Evolutionary conservation across 2,329 filamentous ascomycete species (phyloP).

Genomic region (Pyrenochaeta sp.): DNA sequence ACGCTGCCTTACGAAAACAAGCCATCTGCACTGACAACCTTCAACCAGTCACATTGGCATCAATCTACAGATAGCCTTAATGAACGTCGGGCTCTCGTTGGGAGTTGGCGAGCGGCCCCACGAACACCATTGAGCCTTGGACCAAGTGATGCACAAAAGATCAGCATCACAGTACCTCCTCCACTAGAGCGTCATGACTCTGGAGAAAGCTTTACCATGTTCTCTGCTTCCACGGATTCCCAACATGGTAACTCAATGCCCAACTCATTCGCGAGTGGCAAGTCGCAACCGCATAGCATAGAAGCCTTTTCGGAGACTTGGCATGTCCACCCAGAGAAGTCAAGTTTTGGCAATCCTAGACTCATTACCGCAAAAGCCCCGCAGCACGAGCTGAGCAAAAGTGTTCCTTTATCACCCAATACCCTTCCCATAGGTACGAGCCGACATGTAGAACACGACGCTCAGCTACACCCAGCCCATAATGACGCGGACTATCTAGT

Average conservation of each 20-base stretch:
- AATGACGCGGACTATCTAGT: constrained; percentile 19
- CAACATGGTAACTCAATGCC: constrained; percentile 61
- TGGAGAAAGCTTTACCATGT: constrained; percentile 70
- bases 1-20: constrained; percentile 12
- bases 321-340: constrained; percentile 33
- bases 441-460: constrained; percentile 6
- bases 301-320: constrained; percentile 40
- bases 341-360: constrained; percentile 43
- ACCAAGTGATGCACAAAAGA: constrained; percentile 47
- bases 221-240: constrained; percentile 69
- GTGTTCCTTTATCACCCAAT: constrained; percentile 37
- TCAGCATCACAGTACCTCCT: constrained; percentile 45
- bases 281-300: constrained; percentile 34
- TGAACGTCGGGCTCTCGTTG: constrained; percentile 48
- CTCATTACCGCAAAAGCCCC: constrained; percentile 9
- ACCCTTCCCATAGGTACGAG: constrained; percentile 30
- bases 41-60: constrained; percentile 45
- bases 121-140: constrained; percentile 61
- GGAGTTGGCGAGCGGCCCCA: constrained; percentile 59
- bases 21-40: constrained; percentile 24
- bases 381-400: constrained; percentile 24
- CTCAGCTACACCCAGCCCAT: constrained; percentile 21
- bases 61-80: constrained; percentile 45
- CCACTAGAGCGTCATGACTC: constrained; percentile 63
- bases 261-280: constrained; percentile 57